Evolutionary conservation across 164 flowering plant species (phyloP).

Genomic region (Malania oleifera): DNA sequence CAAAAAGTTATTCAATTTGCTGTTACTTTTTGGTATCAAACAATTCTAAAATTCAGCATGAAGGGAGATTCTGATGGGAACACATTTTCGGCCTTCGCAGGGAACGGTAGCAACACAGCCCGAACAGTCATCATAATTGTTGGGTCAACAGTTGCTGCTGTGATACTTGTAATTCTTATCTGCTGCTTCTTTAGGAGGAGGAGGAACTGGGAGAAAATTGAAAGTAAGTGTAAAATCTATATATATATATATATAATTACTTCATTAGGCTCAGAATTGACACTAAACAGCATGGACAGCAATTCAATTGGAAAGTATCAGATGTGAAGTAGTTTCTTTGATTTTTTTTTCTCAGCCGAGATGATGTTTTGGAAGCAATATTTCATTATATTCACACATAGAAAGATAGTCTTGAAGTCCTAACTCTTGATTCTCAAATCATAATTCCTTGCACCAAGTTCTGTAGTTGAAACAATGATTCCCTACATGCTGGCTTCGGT

Average conservation of each 20-base stretch:
- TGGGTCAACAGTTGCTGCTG: background rate
- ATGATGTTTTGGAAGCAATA: too few relatives aligned
- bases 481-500: too few relatives aligned
- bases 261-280: background rate
- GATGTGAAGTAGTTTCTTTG: too few relatives aligned
- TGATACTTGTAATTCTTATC: background rate
- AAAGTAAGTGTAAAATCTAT: background rate
- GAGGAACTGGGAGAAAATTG: background rate
- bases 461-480: too few relatives aligned
- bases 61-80: background rate
- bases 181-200: slow-evolving; percentile 4
- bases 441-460: too few relatives aligned
- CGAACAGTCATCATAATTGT: background rate
- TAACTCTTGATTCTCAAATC: too few relatives aligned
- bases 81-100: background rate
- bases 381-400: too few relatives aligned
- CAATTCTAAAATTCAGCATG: background rate
- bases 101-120: background rate
- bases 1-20: too few relatives aligned
- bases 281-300: background rate
- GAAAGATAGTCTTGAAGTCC: too few relatives aligned
- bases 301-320: too few relatives aligned
- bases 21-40: background rate
- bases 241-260: background rate
- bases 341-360: too few relatives aligned